These are phyloP conservation scores for Colletotrichum plurivorum DNA, from an alignment of 2,329 filamentous ascomycete species.

Conservation along the genomic window DNA sequence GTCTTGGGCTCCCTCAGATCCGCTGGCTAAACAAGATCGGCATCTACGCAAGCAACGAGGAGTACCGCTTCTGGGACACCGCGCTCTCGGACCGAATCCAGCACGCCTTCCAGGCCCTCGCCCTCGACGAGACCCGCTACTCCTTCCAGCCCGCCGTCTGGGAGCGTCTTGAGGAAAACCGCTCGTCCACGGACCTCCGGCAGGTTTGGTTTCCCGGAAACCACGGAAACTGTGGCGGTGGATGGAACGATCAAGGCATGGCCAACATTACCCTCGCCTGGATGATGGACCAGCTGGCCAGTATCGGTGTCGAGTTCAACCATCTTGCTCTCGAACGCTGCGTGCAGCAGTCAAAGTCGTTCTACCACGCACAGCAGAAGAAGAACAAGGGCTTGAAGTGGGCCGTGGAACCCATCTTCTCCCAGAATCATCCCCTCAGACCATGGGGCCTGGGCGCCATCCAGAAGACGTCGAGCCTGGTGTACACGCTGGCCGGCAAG, in stretches of 20 bases:
- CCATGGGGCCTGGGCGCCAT: constrained; percentile 65
- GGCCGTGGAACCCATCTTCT: constrained; percentile 64
- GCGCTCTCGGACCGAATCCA: constrained; percentile 66
- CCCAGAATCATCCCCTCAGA: constrained; percentile 61
- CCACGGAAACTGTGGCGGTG: constrained; percentile 80
- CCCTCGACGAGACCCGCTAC: constrained; percentile 68
- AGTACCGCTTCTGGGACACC: constrained; percentile 70
- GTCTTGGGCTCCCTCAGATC: constrained; percentile 61
- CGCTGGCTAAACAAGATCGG: constrained; percentile 62
- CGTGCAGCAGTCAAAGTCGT: constrained; percentile 46
- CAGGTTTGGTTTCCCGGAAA: constrained; percentile 79
- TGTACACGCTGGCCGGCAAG: constrained; percentile 61
- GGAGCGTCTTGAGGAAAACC: constrained; percentile 59
- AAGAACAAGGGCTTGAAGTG: constrained; percentile 47
- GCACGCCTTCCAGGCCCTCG: constrained; percentile 72
- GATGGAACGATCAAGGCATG: constrained; percentile 68
- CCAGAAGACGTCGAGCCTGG: constrained; percentile 51
- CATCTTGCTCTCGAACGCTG: constrained; percentile 57
- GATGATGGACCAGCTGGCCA: constrained; percentile 71
- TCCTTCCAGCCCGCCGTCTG: constrained; percentile 70
- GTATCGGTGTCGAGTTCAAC: constrained; percentile 66
- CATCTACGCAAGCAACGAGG: constrained; percentile 59
- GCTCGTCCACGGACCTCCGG: constrained; percentile 58
- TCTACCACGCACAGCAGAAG: constrained; percentile 46
- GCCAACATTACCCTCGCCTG: constrained; percentile 56